Base-by-base conservation (phyloP, 2,329 filamentous ascomycete genomes). In the Fusarium concolor region DNA sequence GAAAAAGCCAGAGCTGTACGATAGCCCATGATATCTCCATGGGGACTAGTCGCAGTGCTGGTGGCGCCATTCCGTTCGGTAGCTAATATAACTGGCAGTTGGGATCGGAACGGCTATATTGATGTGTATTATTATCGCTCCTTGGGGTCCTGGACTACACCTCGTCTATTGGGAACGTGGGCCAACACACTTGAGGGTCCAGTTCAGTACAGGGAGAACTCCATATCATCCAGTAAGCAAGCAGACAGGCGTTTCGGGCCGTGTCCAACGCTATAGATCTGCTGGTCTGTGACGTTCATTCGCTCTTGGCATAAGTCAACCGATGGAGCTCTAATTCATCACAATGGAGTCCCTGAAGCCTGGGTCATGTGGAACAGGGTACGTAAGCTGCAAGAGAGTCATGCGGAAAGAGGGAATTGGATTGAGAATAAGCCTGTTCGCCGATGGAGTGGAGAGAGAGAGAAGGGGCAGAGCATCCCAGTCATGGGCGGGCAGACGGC, bases 321-420 rank as follows among this genome's bases (percentile, higher is more conserved):
- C 35, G 20, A 49, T 65, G 58, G 47, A 54, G 56, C 41, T 68
- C 31, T 41, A 37, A 28, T 43, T 50, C 35, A 61, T 59, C 43
- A 62, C 33, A 46, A 59, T 59, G 52, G 60, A 62, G 45, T 44
- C 39, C 53, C 57, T 49, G 54, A 58, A 65, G 58, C 63, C 50
- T 56, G 64, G 63, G 45, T 61, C 67, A 71, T 62, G 65, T 71
- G 71, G 69, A 57, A 65, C 67, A 52, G 63, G 44, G 60, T 73
- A 74, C 71, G 71, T 74, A 73, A 74, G 71, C 70, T 58, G 47
- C 49, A 52, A 37, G 47, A 44, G 51, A 44, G 62, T 54, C 46
- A 58, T 58, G 53, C 70, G 65, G 69, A 67, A 73, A 69, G 71
- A 70, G 67, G 67, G 66, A 56, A 56, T 55, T 50, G 51, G 49